phyloP scores from a whole-genome alignment of 176 grass and related monocot species.

The Bolboschoenus planiculmis region DNA sequence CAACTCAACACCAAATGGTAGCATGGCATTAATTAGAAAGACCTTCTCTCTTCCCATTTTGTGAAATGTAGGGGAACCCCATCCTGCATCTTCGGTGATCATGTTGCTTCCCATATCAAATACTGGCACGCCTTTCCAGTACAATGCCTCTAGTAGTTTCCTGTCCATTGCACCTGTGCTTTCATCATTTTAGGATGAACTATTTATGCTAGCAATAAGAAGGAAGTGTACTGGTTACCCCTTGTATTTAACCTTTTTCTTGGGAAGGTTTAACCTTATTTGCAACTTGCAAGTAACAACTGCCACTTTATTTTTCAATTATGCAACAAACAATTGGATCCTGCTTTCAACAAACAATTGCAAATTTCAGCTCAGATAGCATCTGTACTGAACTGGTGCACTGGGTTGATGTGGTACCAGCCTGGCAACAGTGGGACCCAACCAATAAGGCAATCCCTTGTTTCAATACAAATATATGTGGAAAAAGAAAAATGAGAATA shows the following conservation, averaged over 20 bases:
- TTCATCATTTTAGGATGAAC: neutral
- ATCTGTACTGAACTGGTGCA: neutral
- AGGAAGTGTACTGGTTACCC: neutral
- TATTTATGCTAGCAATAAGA: neutral
- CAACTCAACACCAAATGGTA: constrained; percentile 82
- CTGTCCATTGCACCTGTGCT: constrained; percentile 72
- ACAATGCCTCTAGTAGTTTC: constrained; percentile 74
- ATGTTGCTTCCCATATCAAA: constrained; percentile 96
- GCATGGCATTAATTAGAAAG: constrained; percentile 79
- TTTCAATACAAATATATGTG: neutral
- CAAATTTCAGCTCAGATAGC: too few relatives aligned
- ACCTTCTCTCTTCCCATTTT: constrained; percentile 99
- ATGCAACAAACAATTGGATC: neutral
- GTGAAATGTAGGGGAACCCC: constrained; percentile 94
- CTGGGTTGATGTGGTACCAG: neutral
- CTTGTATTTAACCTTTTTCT: neutral
- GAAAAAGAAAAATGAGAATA: neutral
- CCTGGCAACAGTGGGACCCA: neutral
- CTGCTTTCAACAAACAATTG: too few relatives aligned
- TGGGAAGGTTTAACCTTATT: neutral
- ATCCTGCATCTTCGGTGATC: constrained; percentile 79
- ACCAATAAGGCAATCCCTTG: neutral
- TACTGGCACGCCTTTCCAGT: constrained; percentile 64
- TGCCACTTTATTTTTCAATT: neutral
- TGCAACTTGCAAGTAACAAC: neutral